A percentile compares a stretch with the other conserved stretches of the same genome.
phyloP scores from a whole-genome alignment of 2,329 filamentous ascomycete genomes.

The Fusarium chaquense region DNA sequence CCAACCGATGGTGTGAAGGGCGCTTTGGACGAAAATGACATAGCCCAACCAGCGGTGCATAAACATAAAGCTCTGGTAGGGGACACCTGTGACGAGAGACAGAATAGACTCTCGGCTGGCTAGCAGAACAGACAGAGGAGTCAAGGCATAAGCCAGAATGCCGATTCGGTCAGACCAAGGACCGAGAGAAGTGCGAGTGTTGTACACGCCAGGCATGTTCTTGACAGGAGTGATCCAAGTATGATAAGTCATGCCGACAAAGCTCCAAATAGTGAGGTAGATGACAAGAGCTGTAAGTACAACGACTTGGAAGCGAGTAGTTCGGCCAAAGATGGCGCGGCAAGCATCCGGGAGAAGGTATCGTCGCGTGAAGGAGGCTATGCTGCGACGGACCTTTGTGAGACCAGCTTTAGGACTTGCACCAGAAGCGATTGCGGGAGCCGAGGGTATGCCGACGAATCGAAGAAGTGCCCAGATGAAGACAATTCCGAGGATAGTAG shows the following conservation, averaged over 20 bases:
- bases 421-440: constrained; percentile 33
- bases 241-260: constrained; percentile 75
- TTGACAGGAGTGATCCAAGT: constrained; percentile 78
- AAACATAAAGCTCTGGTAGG: constrained; percentile 83
- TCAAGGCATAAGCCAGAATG: constrained; percentile 78
- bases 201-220: constrained; percentile 65
- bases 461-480: constrained; percentile 56
- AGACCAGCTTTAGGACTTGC: constrained; percentile 44
- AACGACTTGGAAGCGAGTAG: constrained; percentile 75
- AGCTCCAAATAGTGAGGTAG: constrained; percentile 76
- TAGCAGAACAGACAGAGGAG: constrained; percentile 75
- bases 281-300: constrained; percentile 67
- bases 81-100: constrained; percentile 76
- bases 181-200: constrained; percentile 74
- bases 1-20: constrained; percentile 79
- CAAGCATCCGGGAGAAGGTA: constrained; percentile 72
- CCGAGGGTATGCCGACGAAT: constrained; percentile 46
- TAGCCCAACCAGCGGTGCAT: constrained; percentile 81
- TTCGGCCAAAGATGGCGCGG: constrained; percentile 71
- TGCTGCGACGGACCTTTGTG: constrained; percentile 51
- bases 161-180: constrained; percentile 78
- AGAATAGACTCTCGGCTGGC: constrained; percentile 77
- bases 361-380: constrained; percentile 58
- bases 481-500: constrained; percentile 58
- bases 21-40: constrained; percentile 75